phyloP scores from a whole-genome alignment of 78 protist genomes.

The Pigoraptor vietnamica region DNA sequence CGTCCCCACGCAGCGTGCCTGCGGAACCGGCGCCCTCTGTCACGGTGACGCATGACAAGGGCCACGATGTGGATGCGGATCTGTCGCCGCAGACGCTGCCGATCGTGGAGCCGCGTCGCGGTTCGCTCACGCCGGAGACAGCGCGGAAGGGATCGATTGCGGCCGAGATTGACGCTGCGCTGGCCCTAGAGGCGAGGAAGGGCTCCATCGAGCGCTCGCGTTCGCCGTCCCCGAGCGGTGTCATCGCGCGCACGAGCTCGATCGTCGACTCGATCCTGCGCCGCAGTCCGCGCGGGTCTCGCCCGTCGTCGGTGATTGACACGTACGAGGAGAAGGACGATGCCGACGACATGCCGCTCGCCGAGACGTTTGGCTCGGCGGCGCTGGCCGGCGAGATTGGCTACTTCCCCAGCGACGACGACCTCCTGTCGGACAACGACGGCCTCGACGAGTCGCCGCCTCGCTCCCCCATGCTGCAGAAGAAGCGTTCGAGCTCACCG shows the following conservation, averaged over 20 bases:
- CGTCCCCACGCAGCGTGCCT: too few species aligned
- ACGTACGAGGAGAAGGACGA: neutral
- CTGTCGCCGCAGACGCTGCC: neutral
- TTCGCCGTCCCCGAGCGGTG: neutral
- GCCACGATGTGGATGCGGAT: too few species aligned
- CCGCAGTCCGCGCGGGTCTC: neutral
- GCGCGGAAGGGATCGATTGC: neutral
- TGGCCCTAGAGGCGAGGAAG: neutral
- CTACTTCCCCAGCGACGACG: neutral
- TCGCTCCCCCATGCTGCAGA: neutral
- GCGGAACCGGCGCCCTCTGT: too few species aligned
- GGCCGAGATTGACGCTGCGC: neutral
- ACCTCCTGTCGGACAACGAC: neutral
- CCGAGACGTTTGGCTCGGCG: neutral
- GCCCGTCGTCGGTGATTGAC: neutral
- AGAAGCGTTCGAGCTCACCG: neutral
- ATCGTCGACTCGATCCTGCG: neutral
- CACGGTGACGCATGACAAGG: too few species aligned
- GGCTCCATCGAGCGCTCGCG: neutral
- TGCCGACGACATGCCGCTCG: neutral
- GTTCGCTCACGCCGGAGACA: neutral
- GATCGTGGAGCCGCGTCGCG: too few species aligned
- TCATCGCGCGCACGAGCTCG: neutral
- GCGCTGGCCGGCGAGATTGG: neutral
- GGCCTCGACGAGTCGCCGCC: neutral